These are phyloP conservation scores for Plantago elongata DNA, from an alignment of 257 asterid species.

Conservation along the genomic window DNA sequence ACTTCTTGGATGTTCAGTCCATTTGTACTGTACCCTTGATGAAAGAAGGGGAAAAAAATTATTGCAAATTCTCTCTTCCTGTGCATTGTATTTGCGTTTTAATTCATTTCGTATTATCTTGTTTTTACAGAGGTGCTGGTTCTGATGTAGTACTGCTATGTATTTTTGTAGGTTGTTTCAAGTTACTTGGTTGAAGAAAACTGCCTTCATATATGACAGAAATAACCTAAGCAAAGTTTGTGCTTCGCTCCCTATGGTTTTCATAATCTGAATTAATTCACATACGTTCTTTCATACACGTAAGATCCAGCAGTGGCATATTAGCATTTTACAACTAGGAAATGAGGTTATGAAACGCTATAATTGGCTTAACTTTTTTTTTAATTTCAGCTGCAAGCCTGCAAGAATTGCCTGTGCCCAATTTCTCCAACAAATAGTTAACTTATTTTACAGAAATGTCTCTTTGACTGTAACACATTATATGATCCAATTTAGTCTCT, in stretches of 20 bases:
- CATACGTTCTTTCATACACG: not conserved
- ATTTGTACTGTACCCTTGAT: no score
- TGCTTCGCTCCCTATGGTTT: constrained; percentile 36
- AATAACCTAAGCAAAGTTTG: constrained; percentile 69
- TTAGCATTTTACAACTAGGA: no score
- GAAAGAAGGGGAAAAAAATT: not conserved
- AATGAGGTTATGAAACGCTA: no score
- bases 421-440: no score
- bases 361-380: no score
- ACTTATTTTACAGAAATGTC: no score
- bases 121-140: constrained; percentile 9
- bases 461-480: no score
- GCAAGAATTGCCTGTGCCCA: no score
- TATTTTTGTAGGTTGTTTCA: constrained; percentile 90
- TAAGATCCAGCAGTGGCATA: not conserved
- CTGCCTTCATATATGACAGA: constrained; percentile 83
- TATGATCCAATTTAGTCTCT: no score
- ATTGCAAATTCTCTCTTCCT: not conserved
- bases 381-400: no score
- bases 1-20: no score
- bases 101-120: constrained; percentile 11
- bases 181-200: constrained; percentile 74
- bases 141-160: constrained; percentile 26
- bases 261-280: constrained; percentile 4
- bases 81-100: not conserved